These are phyloP conservation scores for Vigna reflexopilosa DNA, from an alignment of 306 rosid species.

Conservation along the genomic window DNA sequence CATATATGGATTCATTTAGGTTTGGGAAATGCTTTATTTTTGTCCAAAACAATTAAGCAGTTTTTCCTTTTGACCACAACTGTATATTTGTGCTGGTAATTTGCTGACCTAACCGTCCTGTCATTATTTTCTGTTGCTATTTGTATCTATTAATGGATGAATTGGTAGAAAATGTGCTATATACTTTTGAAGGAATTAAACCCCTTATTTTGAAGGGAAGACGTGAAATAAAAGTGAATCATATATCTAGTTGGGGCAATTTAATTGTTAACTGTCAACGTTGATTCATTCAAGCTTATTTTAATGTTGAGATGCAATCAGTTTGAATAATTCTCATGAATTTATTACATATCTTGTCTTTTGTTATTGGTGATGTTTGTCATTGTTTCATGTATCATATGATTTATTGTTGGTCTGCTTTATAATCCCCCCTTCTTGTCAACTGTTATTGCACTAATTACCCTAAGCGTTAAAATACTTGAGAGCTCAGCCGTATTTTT, in stretches of 20 bases:
- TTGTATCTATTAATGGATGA: conserved; percentile 3
- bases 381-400: conserved; percentile 16
- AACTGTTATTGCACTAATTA: conserved; percentile 15
- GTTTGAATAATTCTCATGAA: conserved; percentile 2
- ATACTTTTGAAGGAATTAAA: conserved; percentile 13
- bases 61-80: not conserved
- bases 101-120: not conserved
- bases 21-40: conserved; percentile 19
- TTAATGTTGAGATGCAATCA: conserved; percentile 25
- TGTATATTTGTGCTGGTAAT: not conserved
- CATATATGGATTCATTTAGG: not conserved
- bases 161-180: conserved; percentile 25
- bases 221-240: conserved; percentile 4
- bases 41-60: not conserved
- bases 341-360: conserved; percentile 40
- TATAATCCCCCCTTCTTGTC: conserved; percentile 2
- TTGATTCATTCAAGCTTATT: not conserved
- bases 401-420: conserved; percentile 15
- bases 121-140: conserved; percentile 16
- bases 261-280: conserved; percentile 17
- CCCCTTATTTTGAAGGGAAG: conserved; percentile 5
- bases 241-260: not conserved
- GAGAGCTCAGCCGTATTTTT: not conserved
- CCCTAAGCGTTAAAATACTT: not conserved
- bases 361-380: conserved; percentile 11